Evolutionary conservation across 257 asterid genomes (phyloP).

Genomic region (Scutellaria baicalensis): DNA sequence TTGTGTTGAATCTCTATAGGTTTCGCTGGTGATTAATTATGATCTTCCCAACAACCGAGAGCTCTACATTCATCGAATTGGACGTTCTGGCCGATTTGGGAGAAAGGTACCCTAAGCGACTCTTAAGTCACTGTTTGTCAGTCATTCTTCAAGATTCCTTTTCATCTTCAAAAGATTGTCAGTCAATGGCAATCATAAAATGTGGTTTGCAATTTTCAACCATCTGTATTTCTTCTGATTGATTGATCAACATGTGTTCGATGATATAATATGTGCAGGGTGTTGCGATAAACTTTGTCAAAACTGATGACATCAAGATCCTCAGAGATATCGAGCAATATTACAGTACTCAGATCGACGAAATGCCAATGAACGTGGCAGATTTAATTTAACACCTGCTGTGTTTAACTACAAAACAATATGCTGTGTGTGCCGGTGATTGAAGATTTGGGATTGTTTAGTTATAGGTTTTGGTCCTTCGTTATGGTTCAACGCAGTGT

Average conservation of each 20-base stretch:
- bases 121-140: background rate
- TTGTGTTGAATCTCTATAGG: slow-evolving; percentile 32
- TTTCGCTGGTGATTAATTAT: slow-evolving; percentile 82
- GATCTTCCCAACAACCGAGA: slow-evolving; percentile 95
- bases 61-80: slow-evolving; percentile 91
- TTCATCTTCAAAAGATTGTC: background rate
- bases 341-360: slow-evolving; percentile 91
- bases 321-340: slow-evolving; percentile 87
- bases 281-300: slow-evolving; percentile 90
- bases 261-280: slow-evolving; percentile 44
- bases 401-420: background rate
- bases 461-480: background rate
- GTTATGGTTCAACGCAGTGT: background rate
- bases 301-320: slow-evolving; percentile 85
- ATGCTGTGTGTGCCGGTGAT: background rate
- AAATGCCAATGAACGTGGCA: slow-evolving; percentile 97
- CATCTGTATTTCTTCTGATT: background rate
- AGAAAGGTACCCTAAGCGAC: slow-evolving; percentile 67
- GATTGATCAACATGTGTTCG: background rate
- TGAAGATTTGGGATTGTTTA: slow-evolving; percentile 5
- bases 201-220: too few relatives aligned
- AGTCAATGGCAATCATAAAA: too few relatives aligned
- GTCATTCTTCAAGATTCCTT: background rate
- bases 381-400: slow-evolving; percentile 45
- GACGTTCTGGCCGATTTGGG: slow-evolving; percentile 95